Percentiles rank a stretch among this genome's conserved stretches.
These are phyloP conservation scores for Phylloporus rhodoxanthus DNA, from an alignment of 768 basidiomycete genomes.

Conservation along the genomic window DNA sequence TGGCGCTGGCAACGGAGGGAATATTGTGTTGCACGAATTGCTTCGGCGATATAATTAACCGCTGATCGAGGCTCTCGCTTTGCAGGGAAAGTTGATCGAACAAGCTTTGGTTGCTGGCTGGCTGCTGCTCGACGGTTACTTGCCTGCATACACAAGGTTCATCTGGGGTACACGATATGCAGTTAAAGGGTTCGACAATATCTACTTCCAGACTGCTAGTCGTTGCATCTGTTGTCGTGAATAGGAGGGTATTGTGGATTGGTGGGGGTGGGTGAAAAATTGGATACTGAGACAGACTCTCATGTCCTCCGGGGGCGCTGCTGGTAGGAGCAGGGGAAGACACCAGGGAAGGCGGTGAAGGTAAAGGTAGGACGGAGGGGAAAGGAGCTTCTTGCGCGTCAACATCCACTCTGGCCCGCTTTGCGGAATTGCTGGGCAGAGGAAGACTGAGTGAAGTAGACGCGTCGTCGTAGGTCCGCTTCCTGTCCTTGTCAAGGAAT, in stretches of 20 bases:
- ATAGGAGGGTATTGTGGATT: conserved; percentile 31
- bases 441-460: conserved; percentile 26
- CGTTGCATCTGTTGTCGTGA: conserved; percentile 31
- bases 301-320: conserved; percentile 29
- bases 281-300: conserved; percentile 20
- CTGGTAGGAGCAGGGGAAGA: conserved; percentile 42
- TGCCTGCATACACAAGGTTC: conserved; percentile 76
- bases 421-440: conserved; percentile 27
- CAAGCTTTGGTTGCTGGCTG: conserved; percentile 17
- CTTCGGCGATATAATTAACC: conserved; percentile 17
- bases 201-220: conserved; percentile 14
- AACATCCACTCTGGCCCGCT: conserved; percentile 33
- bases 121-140: conserved; percentile 47
- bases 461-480: conserved; percentile 54
- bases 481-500: conserved; percentile 40
- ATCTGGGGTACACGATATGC: conserved; percentile 70
- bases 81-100: conserved; percentile 12
- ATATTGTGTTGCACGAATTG: conserved; percentile 25
- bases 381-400: conserved; percentile 19
- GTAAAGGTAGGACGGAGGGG: conserved; percentile 16
- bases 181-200: conserved; percentile 36
- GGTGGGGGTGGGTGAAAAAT: conserved; percentile 27
- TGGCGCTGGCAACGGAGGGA: conserved; percentile 33
- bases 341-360: conserved; percentile 43
- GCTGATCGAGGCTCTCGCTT: conserved; percentile 9